Percentiles rank a stretch among this genome's conserved stretches.
Conservation (phyloP, 257 asterid species). For the Paraleonurus japonicus region DNA sequence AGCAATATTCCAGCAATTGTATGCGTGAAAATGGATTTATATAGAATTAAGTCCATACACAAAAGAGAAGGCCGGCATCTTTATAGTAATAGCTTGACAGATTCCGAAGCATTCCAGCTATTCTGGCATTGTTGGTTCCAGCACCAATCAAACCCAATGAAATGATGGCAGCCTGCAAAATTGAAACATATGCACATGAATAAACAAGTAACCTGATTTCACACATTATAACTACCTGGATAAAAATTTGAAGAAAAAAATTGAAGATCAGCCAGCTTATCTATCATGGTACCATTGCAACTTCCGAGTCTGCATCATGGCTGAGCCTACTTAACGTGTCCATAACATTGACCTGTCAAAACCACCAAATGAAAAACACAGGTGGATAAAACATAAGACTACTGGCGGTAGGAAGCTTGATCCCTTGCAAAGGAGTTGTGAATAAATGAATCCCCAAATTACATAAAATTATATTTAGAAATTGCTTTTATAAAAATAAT, state of each 20-base stretch:
- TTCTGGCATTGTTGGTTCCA: conserved; percentile 98
- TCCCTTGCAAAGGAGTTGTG: neutral
- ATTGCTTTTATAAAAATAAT: neutral
- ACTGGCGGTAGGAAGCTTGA: neutral
- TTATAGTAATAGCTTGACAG: conserved; percentile 95
- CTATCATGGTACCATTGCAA: conserved; percentile 69
- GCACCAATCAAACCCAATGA: conserved; percentile 96
- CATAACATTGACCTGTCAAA: conserved; percentile 90
- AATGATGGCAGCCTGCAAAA: conserved; percentile 73
- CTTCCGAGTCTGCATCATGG: conserved; percentile 96
- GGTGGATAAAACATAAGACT: neutral
- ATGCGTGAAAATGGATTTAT: neutral
- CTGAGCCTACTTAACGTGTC: conserved; percentile 99
- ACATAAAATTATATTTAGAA: neutral
- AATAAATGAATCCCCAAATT: neutral
- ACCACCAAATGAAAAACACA: conserved; percentile 26
- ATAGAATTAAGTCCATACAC: conserved; percentile 48
- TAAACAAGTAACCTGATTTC: neutral
- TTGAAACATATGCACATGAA: conserved; percentile 8
- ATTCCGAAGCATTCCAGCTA: conserved; percentile 98
- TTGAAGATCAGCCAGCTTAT: conserved; percentile 1
- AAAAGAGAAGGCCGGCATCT: conserved; percentile 92
- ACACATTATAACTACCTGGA: neutral
- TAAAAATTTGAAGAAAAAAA: neutral
- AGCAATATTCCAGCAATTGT: neutral